Conservation (phyloP, 306 rosid species). For the Spatholobus suberectus region DNA sequence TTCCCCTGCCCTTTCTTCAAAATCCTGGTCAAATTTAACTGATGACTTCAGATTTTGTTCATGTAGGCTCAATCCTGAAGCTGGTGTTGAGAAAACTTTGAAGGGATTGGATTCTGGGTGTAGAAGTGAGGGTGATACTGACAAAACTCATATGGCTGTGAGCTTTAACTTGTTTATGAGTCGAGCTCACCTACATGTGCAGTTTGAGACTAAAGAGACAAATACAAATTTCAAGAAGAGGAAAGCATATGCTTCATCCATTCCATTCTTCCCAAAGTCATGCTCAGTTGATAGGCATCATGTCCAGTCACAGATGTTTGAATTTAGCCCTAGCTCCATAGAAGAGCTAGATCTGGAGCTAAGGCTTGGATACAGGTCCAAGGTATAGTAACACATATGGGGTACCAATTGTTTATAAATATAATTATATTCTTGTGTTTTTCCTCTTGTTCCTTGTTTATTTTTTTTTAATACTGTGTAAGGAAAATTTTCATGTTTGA, state of each 20-base stretch:
- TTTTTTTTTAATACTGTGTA: conserved; percentile 15
- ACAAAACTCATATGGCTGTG: conserved; percentile 27
- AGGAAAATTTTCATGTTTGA: conserved; percentile 31
- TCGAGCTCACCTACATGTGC: conserved; percentile 4
- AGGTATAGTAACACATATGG: conserved; percentile 38
- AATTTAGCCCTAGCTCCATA: conserved; percentile 29
- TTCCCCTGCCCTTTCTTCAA: conserved; percentile 28
- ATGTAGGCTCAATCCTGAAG: conserved; percentile 21
- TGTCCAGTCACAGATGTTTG: conserved; percentile 25
- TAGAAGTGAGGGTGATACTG: not conserved
- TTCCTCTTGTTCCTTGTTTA: not conserved
- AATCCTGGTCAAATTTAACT: conserved; percentile 48
- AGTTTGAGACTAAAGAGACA: conserved; percentile 33
- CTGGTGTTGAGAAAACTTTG: conserved; percentile 39
- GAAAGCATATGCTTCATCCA: conserved; percentile 50
- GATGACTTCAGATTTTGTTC: conserved; percentile 37
- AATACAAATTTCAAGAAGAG: conserved; percentile 62
- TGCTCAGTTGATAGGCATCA: conserved; percentile 18
- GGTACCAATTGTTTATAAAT: conserved; percentile 6
- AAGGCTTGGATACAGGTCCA: conserved; percentile 46
- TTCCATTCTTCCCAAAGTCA: conserved; percentile 50
- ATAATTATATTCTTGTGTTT: not conserved
- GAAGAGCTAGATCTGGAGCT: conserved; percentile 51
- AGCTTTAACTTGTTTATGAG: conserved; percentile 43
- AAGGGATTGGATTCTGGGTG: conserved; percentile 43